Conservation (phyloP, 2,329 filamentous ascomycete species). For the Ophiocordyceps unilateralis region DNA sequence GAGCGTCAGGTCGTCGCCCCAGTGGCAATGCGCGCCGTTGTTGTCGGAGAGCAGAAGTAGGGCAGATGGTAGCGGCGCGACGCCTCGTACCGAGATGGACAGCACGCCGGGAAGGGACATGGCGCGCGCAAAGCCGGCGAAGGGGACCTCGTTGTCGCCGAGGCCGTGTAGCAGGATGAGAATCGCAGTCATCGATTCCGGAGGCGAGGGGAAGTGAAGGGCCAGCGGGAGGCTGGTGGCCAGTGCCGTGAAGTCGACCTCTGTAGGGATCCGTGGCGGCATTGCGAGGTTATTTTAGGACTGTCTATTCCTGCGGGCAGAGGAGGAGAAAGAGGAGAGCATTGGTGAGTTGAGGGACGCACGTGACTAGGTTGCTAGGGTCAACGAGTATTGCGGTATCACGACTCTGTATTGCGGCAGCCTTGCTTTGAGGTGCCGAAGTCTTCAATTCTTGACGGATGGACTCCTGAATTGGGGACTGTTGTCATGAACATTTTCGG, state of each 20-base stretch:
- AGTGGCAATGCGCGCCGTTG: constrained; percentile 30
- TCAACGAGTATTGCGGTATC: no score
- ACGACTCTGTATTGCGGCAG: no score
- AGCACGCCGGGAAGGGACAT: constrained; percentile 62
- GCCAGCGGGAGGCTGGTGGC: constrained; percentile 22
- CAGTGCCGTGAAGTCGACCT: constrained; percentile 30
- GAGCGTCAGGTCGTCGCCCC: constrained; percentile 48
- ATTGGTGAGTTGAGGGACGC: no score
- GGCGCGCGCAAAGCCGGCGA: constrained; percentile 49
- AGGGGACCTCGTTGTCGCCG: constrained; percentile 56
- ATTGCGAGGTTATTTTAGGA: constrained; percentile 9
- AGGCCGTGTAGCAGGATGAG: constrained; percentile 73
- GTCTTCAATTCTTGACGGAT: no score
- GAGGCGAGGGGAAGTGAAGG: constrained; percentile 31
- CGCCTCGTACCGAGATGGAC: constrained; percentile 57
- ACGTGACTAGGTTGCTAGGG: no score
- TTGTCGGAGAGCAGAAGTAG: constrained; percentile 28
- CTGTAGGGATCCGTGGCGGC: constrained; percentile 31
- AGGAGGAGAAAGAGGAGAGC: no score
- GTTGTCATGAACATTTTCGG: no score
- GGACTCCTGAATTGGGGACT: no score
- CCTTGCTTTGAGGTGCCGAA: no score
- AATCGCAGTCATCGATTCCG: constrained; percentile 52
- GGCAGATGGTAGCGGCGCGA: constrained; percentile 49
- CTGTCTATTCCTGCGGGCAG: neutral